These are phyloP conservation scores for Astrocystis sublimbata DNA, from an alignment of 495 filamentous ascomycete genomes.

Conservation along the genomic window DNA sequence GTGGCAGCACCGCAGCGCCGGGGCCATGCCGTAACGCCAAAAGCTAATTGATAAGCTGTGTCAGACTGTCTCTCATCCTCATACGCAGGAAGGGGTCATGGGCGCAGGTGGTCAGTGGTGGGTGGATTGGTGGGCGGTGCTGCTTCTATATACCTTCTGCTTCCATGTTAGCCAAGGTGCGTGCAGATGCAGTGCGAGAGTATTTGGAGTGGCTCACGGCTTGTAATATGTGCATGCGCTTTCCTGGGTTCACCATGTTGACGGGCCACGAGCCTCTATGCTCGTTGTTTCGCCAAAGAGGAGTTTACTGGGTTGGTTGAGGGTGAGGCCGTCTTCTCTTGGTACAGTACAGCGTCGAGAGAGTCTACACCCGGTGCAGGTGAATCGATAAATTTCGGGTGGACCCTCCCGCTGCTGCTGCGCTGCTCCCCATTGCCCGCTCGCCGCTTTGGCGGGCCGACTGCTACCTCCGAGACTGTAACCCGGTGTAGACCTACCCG, in stretches of 20 bases:
- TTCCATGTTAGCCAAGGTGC: conserved; percentile 22
- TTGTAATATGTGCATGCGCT: conserved; percentile 76
- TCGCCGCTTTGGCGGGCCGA: conserved; percentile 7
- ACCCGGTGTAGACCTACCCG: too few species aligned
- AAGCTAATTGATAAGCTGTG: conserved; percentile 51
- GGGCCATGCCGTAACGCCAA: conserved; percentile 72
- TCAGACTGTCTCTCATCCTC: neutral
- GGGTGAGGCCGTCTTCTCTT: conserved; percentile 7
- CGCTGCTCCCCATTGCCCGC: too few species aligned
- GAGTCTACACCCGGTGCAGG: neutral
- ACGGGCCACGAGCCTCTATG: conserved; percentile 30
- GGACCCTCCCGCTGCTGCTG: too few species aligned
- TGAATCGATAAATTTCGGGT: conserved; percentile 21
- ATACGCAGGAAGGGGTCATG: neutral
- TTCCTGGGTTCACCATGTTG: conserved; percentile 76
- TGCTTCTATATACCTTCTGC: conserved; percentile 44
- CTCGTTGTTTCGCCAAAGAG: conserved; percentile 18
- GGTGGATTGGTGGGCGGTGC: neutral
- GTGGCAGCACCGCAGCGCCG: conserved; percentile 78
- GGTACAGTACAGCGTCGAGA: too few species aligned
- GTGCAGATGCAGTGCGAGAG: conserved; percentile 16
- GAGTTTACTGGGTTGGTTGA: neutral
- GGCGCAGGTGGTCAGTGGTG: neutral
- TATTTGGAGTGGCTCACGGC: conserved; percentile 58
- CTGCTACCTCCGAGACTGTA: neutral